A percentile compares a stretch with the other conserved stretches of the same genome.
These are phyloP conservation scores for Purshia tridentata DNA, from an alignment of 306 rosid species.

Conservation along the genomic window DNA sequence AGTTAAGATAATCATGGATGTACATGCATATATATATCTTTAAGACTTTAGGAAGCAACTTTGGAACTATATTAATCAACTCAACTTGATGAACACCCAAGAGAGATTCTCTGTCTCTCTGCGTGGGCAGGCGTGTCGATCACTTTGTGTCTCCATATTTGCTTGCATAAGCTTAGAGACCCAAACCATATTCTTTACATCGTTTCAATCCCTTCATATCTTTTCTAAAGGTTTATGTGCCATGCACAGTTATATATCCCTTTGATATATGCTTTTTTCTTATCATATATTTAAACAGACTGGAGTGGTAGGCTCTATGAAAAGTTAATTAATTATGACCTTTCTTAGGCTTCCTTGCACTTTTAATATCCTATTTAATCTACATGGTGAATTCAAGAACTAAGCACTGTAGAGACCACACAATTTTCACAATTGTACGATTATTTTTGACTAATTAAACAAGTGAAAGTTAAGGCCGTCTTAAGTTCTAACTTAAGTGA, in stretches of 20 bases:
- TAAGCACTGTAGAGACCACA: too few species aligned
- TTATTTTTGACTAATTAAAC: too few species aligned
- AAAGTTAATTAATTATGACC: too few species aligned
- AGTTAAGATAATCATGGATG: constrained; percentile 23
- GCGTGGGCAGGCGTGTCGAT: constrained; percentile 1
- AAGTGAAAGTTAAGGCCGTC: too few species aligned
- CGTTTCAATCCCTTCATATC: constrained; percentile 18
- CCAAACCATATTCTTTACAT: constrained; percentile 11
- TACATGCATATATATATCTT: constrained; percentile 3
- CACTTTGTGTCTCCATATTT: constrained; percentile 20
- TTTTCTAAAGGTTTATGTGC: constrained; percentile 6
- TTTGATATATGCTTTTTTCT: constrained; percentile 3
- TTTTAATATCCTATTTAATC: too few species aligned
- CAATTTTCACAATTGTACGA: too few species aligned
- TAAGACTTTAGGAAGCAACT: constrained; percentile 20
- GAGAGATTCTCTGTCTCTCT: constrained; percentile 12
- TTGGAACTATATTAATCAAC: constrained; percentile 11
- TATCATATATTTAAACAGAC: too few species aligned
- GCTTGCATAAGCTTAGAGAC: constrained; percentile 9
- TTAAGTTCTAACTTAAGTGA: too few species aligned
- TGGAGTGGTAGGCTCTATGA: too few species aligned
- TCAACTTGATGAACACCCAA: neutral
- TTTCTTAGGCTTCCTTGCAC: too few species aligned
- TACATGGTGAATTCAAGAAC: too few species aligned
- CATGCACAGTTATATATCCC: neutral